Percentiles rank a stretch among this genome's conserved stretches.
Evolutionary conservation across 306 rosid genomes (phyloP).

Genomic region (Pyrus betulifolia): DNA sequence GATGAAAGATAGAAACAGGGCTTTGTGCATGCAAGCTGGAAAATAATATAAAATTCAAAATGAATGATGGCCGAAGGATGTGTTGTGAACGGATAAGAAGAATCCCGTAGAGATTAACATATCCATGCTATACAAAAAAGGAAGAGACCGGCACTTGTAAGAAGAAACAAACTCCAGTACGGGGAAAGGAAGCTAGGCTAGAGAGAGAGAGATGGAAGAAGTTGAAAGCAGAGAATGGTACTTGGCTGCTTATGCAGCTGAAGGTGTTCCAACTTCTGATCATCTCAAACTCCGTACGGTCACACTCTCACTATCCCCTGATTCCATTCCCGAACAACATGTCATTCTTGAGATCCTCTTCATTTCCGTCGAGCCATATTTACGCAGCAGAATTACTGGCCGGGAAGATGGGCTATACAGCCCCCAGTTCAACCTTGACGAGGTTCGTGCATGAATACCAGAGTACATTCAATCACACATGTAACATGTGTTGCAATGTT

Average conservation of each 20-base stretch:
- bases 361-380: conserved; percentile 45
- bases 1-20: too few species aligned
- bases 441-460: conserved; percentile 14
- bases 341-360: conserved; percentile 31
- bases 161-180: neutral
- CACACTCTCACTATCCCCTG: conserved; percentile 1
- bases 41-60: too few species aligned
- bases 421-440: conserved; percentile 21
- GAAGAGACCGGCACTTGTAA: neutral
- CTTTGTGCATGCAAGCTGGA: too few species aligned
- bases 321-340: conserved; percentile 44
- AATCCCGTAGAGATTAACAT: too few species aligned
- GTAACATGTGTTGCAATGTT: neutral
- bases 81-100: too few species aligned
- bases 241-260: conserved; percentile 31
- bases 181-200: too few species aligned
- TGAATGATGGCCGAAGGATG: too few species aligned
- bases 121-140: neutral
- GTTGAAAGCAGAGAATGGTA: conserved; percentile 56
- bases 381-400: conserved; percentile 42
- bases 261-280: conserved; percentile 44
- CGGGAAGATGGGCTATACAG: conserved; percentile 30
- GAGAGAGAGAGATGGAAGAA: neutral
- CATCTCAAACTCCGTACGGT: conserved; percentile 46
- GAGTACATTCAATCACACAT: neutral